Conservation (phyloP, 1,139 yeast genomes). For the Pichia sp. region DNA sequence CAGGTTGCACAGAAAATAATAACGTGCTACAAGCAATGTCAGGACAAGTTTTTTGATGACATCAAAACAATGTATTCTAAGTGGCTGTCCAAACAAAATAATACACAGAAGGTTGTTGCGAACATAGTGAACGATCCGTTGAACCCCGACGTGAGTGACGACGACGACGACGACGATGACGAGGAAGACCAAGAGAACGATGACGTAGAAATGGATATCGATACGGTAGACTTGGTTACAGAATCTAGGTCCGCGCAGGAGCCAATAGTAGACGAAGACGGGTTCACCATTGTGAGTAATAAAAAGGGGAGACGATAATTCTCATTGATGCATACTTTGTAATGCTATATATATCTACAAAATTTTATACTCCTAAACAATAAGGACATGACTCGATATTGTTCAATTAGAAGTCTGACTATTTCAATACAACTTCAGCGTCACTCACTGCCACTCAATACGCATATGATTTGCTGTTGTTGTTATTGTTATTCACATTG, state of each 20-base stretch:
- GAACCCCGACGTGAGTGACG: conserved; percentile 50
- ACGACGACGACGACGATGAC: conserved; percentile 35
- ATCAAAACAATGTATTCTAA: conserved; percentile 58
- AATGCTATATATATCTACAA: neutral
- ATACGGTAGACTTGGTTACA: conserved; percentile 27
- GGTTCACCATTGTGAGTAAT: conserved; percentile 80
- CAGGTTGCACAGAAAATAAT: conserved; percentile 67
- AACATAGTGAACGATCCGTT: conserved; percentile 53
- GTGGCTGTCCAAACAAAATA: conserved; percentile 53
- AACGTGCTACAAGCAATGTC: conserved; percentile 62
- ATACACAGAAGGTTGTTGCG: conserved; percentile 31
- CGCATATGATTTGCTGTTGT: neutral
- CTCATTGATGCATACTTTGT: neutral
- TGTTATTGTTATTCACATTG: neutral
- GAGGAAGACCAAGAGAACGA: conserved; percentile 36
- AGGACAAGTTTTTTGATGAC: conserved; percentile 44
- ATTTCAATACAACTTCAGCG: neutral
- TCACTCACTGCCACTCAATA: no score
- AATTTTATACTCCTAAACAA: neutral
- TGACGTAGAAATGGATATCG: conserved; percentile 31
- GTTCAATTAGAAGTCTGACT: neutral
- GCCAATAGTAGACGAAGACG: conserved; percentile 87
- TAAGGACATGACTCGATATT: neutral
- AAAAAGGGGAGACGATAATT: conserved; percentile 38
- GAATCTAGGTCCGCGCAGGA: conserved; percentile 32